Conservation (phyloP, 2,329 filamentous ascomycete genomes). For the Exophiala spinifera region DNA sequence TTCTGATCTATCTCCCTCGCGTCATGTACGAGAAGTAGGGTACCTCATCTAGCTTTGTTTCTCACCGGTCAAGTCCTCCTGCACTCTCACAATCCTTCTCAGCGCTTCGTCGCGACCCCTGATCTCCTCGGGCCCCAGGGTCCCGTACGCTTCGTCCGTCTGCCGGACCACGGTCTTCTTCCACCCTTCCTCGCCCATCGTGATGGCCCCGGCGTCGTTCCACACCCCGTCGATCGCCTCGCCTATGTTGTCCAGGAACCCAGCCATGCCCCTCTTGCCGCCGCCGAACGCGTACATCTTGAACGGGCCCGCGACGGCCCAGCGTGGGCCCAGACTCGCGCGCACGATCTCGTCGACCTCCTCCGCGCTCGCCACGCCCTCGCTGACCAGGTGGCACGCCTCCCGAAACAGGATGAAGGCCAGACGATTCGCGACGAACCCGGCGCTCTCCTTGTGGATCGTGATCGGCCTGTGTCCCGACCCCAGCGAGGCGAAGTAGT, state of each 20-base stretch:
- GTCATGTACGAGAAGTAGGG: too few relatives aligned
- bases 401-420: conserved; percentile 57
- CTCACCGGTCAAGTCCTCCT: conserved; percentile 4
- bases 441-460: conserved; percentile 87
- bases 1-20: too few relatives aligned
- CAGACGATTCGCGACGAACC: conserved; percentile 58
- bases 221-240: conserved; percentile 55
- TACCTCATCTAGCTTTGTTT: neutral
- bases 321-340: conserved; percentile 52
- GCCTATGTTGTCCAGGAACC: conserved; percentile 56
- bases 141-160: conserved; percentile 20
- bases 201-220: conserved; percentile 45
- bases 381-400: conserved; percentile 53
- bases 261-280: conserved; percentile 51
- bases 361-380: conserved; percentile 51
- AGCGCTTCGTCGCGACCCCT: conserved; percentile 11
- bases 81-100: conserved; percentile 11
- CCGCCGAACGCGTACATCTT: conserved; percentile 60
- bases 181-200: conserved; percentile 9
- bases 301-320: conserved; percentile 57
- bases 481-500: conserved; percentile 86
- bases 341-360: conserved; percentile 55
- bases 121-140: conserved; percentile 16
- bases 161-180: conserved; percentile 17
- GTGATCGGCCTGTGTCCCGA: conserved; percentile 96